These are phyloP conservation scores for Zygoascus sp. DNA, from an alignment of 1,139 yeast species.

Conservation along the genomic window DNA sequence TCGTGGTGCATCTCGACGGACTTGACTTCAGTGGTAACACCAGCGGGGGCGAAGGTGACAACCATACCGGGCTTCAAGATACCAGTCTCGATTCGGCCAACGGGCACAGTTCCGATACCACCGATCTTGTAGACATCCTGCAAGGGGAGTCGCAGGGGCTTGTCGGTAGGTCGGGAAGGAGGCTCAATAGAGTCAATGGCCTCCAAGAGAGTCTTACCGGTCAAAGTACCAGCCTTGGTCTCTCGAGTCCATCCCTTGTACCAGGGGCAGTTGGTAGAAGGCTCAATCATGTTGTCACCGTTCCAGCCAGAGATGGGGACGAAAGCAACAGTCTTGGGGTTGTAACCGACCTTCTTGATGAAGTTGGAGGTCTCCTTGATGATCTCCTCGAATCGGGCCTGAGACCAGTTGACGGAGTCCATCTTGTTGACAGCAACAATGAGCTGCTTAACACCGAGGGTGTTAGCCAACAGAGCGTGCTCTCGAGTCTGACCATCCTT, in stretches of 20 bases:
- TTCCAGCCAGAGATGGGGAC: slow-evolving; percentile 93
- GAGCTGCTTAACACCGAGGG: slow-evolving; percentile 85
- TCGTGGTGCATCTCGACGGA: slow-evolving; percentile 95
- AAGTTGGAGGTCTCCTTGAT: slow-evolving; percentile 80
- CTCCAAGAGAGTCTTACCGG: slow-evolving; percentile 85
- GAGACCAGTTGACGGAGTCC: slow-evolving; percentile 87
- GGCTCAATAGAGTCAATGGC: slow-evolving; percentile 86
- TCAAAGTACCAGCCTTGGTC: slow-evolving; percentile 67
- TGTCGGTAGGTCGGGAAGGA: slow-evolving; percentile 80
- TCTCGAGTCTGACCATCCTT: slow-evolving; percentile 93
- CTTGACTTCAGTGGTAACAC: slow-evolving; percentile 90
- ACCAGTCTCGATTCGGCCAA: slow-evolving; percentile 94
- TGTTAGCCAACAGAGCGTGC: slow-evolving; percentile 86
- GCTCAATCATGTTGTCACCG: slow-evolving; percentile 91
- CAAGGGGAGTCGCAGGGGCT: slow-evolving; percentile 87
- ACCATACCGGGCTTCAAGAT: slow-evolving; percentile 88
- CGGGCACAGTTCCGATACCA: slow-evolving; percentile 93
- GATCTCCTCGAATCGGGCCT: slow-evolving; percentile 75
- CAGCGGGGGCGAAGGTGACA: slow-evolving; percentile 87
- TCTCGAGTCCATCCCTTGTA: slow-evolving; percentile 89
- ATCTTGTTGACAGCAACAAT: slow-evolving; percentile 91
- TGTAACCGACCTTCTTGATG: slow-evolving; percentile 91
- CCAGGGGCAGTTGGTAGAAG: slow-evolving; percentile 81
- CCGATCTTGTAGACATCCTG: slow-evolving; percentile 93
- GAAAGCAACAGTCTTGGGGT: slow-evolving; percentile 88